These are phyloP conservation scores for Globisporangium abappressorium DNA, from an alignment of 352 stramenopile species.

Conservation along the genomic window DNA sequence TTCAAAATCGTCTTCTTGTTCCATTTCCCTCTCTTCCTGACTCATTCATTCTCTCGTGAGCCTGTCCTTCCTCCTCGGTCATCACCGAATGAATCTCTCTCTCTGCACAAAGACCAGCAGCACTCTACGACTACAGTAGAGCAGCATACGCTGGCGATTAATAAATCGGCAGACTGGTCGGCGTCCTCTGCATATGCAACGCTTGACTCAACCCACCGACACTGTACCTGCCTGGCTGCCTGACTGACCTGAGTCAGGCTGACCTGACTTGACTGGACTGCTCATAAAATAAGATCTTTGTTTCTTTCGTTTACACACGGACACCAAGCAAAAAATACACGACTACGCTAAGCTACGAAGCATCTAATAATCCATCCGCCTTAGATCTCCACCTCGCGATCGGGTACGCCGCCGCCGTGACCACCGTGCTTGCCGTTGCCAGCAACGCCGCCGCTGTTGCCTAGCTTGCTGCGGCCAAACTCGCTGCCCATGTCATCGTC, in stretches of 20 bases:
- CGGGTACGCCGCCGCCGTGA: constrained; percentile 8
- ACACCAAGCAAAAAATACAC: constrained; percentile 9
- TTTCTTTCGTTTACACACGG: not conserved
- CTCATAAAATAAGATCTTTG: constrained; percentile 10
- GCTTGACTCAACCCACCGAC: no score
- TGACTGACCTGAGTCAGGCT: not conserved
- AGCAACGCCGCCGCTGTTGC: constrained; percentile 7
- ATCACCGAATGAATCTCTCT: not conserved
- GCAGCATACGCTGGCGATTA: not conserved
- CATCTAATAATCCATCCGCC: not conserved
- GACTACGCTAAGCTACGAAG: constrained; percentile 1
- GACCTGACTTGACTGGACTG: not conserved
- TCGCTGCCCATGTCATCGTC: constrained; percentile 31
- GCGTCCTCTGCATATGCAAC: not conserved
- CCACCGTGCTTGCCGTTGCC: constrained; percentile 4
- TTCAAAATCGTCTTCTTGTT: not conserved
- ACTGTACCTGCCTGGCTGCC: not conserved
- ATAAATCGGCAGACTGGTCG: not conserved
- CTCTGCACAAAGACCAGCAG: not conserved
- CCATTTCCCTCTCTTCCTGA: not conserved
- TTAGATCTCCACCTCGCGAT: constrained; percentile 75
- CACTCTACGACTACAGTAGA: not conserved
- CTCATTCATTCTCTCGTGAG: not conserved
- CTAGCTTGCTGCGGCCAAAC: constrained; percentile 21
- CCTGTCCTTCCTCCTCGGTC: not conserved